A percentile compares a stretch with the other conserved stretches of the same genome.
phyloP scores from a whole-genome alignment of 306 rosid species.

The Hippophae gyantsensis region DNA sequence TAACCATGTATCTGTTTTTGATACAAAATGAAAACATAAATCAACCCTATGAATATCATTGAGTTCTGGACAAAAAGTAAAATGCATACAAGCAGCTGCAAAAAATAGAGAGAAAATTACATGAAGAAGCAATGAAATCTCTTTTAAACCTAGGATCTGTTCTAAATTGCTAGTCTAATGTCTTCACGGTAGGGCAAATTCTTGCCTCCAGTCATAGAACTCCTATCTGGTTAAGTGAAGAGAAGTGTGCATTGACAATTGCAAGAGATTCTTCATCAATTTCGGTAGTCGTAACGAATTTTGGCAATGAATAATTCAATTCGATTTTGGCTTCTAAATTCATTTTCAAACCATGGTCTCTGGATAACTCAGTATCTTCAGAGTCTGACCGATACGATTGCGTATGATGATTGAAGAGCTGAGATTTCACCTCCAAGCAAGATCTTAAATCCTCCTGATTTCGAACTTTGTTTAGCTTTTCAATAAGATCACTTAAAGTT shows the following conservation, averaged over 20 bases:
- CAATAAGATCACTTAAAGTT: constrained; percentile 55
- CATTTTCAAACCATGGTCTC: constrained; percentile 29
- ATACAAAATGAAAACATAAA: constrained; percentile 2
- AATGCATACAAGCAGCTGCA: background rate
- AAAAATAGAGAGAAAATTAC: too few relatives aligned
- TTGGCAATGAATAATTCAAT: constrained; percentile 37
- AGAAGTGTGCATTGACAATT: constrained; percentile 52
- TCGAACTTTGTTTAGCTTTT: constrained; percentile 77
- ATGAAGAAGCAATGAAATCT: background rate
- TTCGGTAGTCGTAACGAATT: constrained; percentile 25
- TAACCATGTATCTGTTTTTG: constrained; percentile 1
- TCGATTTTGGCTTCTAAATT: constrained; percentile 30
- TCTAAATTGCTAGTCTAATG: constrained; percentile 15
- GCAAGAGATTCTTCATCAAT: constrained; percentile 57
- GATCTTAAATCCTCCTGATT: constrained; percentile 75
- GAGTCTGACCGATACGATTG: constrained; percentile 22
- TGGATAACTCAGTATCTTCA: constrained; percentile 18
- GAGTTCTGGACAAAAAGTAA: constrained; percentile 5
- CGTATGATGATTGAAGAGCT: constrained; percentile 39
- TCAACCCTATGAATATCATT: constrained; percentile 1
- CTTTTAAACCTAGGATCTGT: constrained; percentile 2
- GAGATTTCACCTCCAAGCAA: constrained; percentile 57
- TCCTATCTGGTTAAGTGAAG: constrained; percentile 54
- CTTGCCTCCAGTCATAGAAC: constrained; percentile 35
- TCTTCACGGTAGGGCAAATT: constrained; percentile 2